These are phyloP conservation scores for Orbilia ellipsospora DNA, from an alignment of 2,329 filamentous ascomycete species.

Conservation along the genomic window DNA sequence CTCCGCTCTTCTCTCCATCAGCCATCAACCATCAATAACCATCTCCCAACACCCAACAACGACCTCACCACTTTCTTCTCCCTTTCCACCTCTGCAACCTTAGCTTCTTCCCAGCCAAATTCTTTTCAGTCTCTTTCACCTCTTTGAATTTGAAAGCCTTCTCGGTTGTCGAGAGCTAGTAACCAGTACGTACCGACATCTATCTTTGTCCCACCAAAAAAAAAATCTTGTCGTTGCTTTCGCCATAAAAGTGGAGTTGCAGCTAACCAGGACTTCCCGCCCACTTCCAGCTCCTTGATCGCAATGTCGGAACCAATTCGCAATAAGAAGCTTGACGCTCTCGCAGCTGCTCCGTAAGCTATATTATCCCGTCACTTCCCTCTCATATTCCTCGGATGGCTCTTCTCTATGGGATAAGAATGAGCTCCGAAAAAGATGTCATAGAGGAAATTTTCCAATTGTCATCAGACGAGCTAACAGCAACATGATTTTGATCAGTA, in stretches of 20 bases:
- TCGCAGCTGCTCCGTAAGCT: constrained; percentile 73
- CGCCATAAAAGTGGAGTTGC: constrained; percentile 44
- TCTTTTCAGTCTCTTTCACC: neutral
- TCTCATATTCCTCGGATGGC: constrained; percentile 57
- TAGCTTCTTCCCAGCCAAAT: constrained; percentile 33
- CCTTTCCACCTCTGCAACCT: constrained; percentile 17
- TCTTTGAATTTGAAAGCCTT: neutral
- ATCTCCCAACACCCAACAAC: neutral
- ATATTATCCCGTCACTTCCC: constrained; percentile 60
- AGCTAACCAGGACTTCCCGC: constrained; percentile 23
- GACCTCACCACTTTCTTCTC: constrained; percentile 18
- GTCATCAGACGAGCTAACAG: constrained; percentile 64
- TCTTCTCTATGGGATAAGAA: constrained; percentile 56
- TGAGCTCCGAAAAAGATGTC: constrained; percentile 19
- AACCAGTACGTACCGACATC: neutral
- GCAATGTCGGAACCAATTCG: constrained; percentile 75
- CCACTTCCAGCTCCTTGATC: constrained; percentile 24
- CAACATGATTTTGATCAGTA: constrained; percentile 69
- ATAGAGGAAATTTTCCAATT: constrained; percentile 57
- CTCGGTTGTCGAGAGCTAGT: neutral
- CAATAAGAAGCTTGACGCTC: constrained; percentile 72
- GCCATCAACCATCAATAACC: constrained; percentile 11
- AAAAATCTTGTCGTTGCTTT: neutral
- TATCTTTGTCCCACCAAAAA: constrained; percentile 1
- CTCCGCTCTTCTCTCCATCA: constrained; percentile 21